These are phyloP conservation scores for Luvunga scandens DNA, from an alignment of 345 rosid species.

Conservation along the genomic window DNA sequence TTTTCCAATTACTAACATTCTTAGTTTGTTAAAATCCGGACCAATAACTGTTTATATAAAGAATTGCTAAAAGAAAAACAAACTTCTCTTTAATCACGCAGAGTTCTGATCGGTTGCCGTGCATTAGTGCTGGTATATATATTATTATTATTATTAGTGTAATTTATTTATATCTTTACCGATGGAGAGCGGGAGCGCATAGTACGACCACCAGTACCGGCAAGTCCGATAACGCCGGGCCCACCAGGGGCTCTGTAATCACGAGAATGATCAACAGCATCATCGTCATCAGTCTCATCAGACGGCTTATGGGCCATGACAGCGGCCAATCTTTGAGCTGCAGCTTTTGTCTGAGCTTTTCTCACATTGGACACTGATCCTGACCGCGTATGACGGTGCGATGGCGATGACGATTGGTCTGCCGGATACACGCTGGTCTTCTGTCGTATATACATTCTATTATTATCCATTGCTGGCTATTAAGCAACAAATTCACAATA, in stretches of 20 bases:
- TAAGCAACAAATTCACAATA: not conserved
- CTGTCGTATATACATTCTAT: conserved; percentile 34
- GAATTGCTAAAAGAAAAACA: too few species aligned
- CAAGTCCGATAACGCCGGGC: conserved; percentile 52
- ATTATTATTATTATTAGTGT: not conserved
- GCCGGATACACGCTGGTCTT: conserved; percentile 25
- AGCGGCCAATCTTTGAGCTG: conserved; percentile 81
- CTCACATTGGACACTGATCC: conserved; percentile 54
- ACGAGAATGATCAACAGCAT: conserved; percentile 45
- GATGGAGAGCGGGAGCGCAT: conserved; percentile 49
- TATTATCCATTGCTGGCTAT: conserved; percentile 40
- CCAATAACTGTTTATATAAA: too few species aligned
- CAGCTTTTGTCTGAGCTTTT: conserved; percentile 90
- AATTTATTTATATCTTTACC: conserved; percentile 29
- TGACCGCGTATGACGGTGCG: conserved; percentile 50
- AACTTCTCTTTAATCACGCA: too few species aligned
- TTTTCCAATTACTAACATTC: too few species aligned
- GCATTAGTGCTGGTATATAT: not conserved
- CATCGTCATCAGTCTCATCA: conserved; percentile 53
- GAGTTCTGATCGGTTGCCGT: too few species aligned
- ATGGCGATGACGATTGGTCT: conserved; percentile 46
- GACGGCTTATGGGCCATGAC: conserved; percentile 59
- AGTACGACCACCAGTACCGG: conserved; percentile 43
- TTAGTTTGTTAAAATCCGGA: too few species aligned
- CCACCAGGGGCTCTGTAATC: conserved; percentile 29